A percentile compares a stretch with the other conserved stretches of the same genome.
Conservation (phyloP, 1,139 yeast genomes). For the Pneumocystis wakefieldiae region DNA sequence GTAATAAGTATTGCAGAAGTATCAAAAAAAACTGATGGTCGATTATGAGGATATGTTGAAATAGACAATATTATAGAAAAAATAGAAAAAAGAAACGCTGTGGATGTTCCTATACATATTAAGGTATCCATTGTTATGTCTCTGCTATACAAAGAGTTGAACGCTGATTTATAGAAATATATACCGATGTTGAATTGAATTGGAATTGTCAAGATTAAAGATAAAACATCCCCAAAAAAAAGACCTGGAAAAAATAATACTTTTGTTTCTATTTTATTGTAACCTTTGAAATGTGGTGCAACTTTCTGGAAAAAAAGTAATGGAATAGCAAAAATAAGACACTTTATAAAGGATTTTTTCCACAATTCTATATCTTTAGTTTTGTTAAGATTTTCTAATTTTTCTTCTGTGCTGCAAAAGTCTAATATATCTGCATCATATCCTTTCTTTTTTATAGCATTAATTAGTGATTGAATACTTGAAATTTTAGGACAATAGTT, state of each 20-base stretch:
- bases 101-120: constrained; percentile 66
- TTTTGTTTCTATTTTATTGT: constrained; percentile 12
- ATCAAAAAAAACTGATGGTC: constrained; percentile 71
- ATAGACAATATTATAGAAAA: constrained; percentile 37
- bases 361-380: constrained; percentile 60
- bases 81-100: constrained; percentile 62
- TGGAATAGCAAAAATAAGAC: constrained; percentile 48
- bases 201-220: constrained; percentile 46
- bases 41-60: constrained; percentile 25
- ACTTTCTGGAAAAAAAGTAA: constrained; percentile 43
- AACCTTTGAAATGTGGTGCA: constrained; percentile 19
- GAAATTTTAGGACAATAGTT: constrained; percentile 27
- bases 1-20: constrained; percentile 72
- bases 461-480: constrained; percentile 34
- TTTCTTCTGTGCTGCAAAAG: constrained; percentile 39
- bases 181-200: constrained; percentile 55
- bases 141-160: constrained; percentile 48
- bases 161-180: constrained; percentile 50
- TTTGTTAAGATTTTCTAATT: constrained; percentile 52
- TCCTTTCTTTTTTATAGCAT: constrained; percentile 41
- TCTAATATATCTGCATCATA: constrained; percentile 33
- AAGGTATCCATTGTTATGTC: constrained; percentile 94
- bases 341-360: constrained; percentile 39
- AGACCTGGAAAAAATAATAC: constrained; percentile 23
- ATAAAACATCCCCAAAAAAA: constrained; percentile 38